Conservation (phyloP, 2,329 filamentous ascomycete genomes). For the Alternaria arbusti region DNA sequence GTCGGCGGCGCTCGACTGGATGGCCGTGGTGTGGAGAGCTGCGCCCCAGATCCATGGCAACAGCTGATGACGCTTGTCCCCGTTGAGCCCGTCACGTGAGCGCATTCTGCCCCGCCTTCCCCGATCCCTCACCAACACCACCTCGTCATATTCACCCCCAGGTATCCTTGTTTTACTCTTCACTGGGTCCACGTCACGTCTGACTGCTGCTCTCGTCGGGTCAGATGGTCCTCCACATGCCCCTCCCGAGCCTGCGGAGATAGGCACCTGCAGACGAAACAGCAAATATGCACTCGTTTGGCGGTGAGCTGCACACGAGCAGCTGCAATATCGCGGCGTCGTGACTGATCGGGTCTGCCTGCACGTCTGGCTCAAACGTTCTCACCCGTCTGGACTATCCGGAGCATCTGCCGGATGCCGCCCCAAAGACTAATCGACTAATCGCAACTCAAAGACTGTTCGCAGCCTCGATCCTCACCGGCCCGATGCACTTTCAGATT, state of each 20-base stretch:
- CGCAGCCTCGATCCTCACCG: constrained; percentile 16
- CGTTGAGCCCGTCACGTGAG: constrained; percentile 15
- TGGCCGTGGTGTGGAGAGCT: constrained; percentile 13
- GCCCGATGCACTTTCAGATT: constrained; percentile 14
- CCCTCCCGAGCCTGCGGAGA: constrained; percentile 1
- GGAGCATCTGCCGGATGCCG: constrained; percentile 4
- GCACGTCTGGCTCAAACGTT: background rate
- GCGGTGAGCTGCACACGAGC: constrained; percentile 25
- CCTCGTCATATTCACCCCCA: constrained; percentile 3
- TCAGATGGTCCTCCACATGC: constrained; percentile 4
- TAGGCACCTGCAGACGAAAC: constrained; percentile 4
- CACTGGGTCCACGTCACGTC: constrained; percentile 23
- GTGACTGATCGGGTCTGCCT: background rate
- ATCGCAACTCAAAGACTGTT: constrained; percentile 2
- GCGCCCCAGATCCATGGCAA: constrained; percentile 22
- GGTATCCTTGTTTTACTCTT: constrained; percentile 6
- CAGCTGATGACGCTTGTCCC: constrained; percentile 18
- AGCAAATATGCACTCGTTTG: background rate
- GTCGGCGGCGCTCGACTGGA: constrained; percentile 24
- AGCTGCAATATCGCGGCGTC: constrained; percentile 7
- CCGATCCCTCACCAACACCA: background rate
- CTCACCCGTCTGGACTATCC: background rate
- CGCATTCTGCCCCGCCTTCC: constrained; percentile 11
- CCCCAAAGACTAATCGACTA: background rate
- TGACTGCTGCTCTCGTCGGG: constrained; percentile 7